These are phyloP conservation scores for Coffea eugenioides DNA, from an alignment of 257 asterid species.

Conservation along the genomic window DNA sequence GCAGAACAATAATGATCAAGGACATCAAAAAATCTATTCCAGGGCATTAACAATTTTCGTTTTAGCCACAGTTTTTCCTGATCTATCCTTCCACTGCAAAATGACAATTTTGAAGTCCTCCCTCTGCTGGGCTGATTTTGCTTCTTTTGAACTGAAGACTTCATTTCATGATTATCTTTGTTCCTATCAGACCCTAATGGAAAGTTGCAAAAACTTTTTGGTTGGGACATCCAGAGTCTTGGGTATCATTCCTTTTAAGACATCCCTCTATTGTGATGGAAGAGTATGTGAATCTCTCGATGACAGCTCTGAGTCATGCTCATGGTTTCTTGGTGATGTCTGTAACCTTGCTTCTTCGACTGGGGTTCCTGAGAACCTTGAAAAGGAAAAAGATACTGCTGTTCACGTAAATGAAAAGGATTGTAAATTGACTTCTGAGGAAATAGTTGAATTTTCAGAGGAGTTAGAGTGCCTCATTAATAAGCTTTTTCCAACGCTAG, in stretches of 20 bases:
- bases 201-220: conserved; percentile 57
- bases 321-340: conserved; percentile 66
- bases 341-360: conserved; percentile 35
- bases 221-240: conserved; percentile 45
- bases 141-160: conserved; percentile 52
- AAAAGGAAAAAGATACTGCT: conserved; percentile 29
- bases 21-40: conserved; percentile 37
- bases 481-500: conserved; percentile 64
- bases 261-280: conserved; percentile 40
- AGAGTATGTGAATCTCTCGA: conserved; percentile 35
- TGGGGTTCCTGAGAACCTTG: conserved; percentile 35
- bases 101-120: conserved; percentile 54
- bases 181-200: conserved; percentile 83
- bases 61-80: conserved; percentile 70
- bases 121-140: conserved; percentile 63
- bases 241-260: conserved; percentile 65
- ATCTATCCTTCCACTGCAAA: conserved; percentile 62
- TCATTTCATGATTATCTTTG: conserved; percentile 68
- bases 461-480: conserved; percentile 52
- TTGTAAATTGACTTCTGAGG: conserved; percentile 47
- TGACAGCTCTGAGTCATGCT: conserved; percentile 37
- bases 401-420: conserved; percentile 35
- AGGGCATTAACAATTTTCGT: conserved; percentile 69
- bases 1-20: conserved; percentile 28
- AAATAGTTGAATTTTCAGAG: conserved; percentile 42